Base-by-base conservation (phyloP, 108 stramenopile species). In the Seminavis robusta region DNA sequence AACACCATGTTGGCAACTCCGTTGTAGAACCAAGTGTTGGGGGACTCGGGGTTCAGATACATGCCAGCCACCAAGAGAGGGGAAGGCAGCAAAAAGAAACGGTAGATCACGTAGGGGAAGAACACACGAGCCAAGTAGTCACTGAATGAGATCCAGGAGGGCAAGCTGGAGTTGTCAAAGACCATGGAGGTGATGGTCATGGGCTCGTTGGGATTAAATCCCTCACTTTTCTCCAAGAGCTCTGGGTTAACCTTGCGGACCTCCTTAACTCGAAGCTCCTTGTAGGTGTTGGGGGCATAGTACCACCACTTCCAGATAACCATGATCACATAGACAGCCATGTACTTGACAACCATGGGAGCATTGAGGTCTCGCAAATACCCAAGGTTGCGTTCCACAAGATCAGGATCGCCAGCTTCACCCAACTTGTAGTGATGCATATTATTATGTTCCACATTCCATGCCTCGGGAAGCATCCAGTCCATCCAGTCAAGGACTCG, bases 381-480 rank as follows among this genome's bases (percentile, higher is more conserved):
- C 19, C 62, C 57, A 16, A 86, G 57, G 62, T 95, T 95, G 38
- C 81, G 63, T 70, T 95, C 86, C 33, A 95, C 94, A 32, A 95
- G 64, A 52, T 95, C 94, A 0, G 94, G 94, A 70, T 95, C 94
- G 16, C 76, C 73, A 33, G 68, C 34, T 60, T 95, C 94, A 32
- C 59, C 65, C 55, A 95, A 58, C 36, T 72, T 73, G 70, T 95
- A 95, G 47, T 95, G 94, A 67, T 95, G 94, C 26, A 84, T 76
- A 51, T 86, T 84, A 76, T 92, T 92, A 67, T 95, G 94, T 61
- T 95, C 94, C 29, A 95, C 77, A 63, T 95, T 95, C 94, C 94
- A 95, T 2, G 94, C 94, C 69, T 92, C 88, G 37, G 88, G 87
- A 66, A 83, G 76, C 84, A 93, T 93, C 88, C 88, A 89, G 57